Conservation (phyloP, 1,284 basidiomycete genomes). For the Tylopilus sp. region DNA sequence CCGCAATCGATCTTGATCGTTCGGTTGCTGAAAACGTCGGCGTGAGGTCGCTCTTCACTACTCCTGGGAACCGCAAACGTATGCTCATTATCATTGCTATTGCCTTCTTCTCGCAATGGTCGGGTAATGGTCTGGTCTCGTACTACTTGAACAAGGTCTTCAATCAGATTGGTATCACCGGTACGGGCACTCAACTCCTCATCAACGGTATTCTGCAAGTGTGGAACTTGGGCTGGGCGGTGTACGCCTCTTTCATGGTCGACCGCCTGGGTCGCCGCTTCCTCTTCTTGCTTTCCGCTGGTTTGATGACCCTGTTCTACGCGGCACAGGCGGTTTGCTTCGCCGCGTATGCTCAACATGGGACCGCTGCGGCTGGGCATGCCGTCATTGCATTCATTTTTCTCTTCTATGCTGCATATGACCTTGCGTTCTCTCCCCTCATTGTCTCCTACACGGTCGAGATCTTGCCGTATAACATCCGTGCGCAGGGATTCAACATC, state of each 20-base stretch:
- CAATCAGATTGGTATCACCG: conserved; percentile 65
- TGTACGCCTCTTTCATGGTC: conserved; percentile 52
- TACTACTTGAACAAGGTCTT: conserved; percentile 74
- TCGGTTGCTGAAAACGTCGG: conserved; percentile 52
- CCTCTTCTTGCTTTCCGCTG: conserved; percentile 59
- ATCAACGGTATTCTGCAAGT: conserved; percentile 73
- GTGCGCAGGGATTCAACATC: conserved; percentile 74
- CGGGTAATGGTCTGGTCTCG: conserved; percentile 69
- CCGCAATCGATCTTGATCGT: conserved; percentile 62
- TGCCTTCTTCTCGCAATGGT: conserved; percentile 73
- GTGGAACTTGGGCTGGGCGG: conserved; percentile 66
- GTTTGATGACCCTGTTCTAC: conserved; percentile 70
- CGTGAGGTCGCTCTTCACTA: conserved; percentile 56
- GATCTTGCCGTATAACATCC: conserved; percentile 65
- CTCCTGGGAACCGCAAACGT: conserved; percentile 62
- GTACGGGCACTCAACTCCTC: conserved; percentile 55
- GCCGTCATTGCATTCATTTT: conserved; percentile 75
- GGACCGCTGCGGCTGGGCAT: conserved; percentile 46
- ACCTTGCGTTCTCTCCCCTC: conserved; percentile 69
- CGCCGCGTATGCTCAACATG: conserved; percentile 51
- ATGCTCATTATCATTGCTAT: conserved; percentile 64
- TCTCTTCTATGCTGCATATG: conserved; percentile 66
- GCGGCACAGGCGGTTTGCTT: conserved; percentile 67
- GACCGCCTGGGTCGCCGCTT: conserved; percentile 58
- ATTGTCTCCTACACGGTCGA: conserved; percentile 73